Evolutionary conservation across 257 asterid species (phyloP).

Genomic region (Coffea canephora): DNA sequence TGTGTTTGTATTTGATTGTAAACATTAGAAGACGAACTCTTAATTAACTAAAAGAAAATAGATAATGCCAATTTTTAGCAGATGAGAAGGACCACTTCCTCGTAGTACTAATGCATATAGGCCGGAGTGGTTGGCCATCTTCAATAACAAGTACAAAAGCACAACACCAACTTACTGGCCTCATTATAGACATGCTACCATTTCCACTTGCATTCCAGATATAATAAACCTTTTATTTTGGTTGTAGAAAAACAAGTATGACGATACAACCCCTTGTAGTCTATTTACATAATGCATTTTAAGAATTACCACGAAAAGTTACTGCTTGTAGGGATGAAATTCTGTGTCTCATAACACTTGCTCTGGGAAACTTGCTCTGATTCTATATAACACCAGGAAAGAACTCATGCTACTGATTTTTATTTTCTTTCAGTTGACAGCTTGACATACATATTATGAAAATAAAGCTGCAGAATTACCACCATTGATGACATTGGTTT

Average conservation of each 20-base stretch:
- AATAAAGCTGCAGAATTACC: neutral
- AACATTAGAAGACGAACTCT: neutral
- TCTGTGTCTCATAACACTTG: neutral
- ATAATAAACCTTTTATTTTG: neutral
- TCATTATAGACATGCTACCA: neutral
- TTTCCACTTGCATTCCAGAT: neutral
- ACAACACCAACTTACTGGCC: neutral
- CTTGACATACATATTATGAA: neutral
- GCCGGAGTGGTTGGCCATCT: neutral
- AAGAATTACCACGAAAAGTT: neutral
- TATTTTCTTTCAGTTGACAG: neutral
- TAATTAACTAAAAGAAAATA: neutral
- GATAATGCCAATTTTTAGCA: neutral
- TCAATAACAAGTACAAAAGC: neutral
- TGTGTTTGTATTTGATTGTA: neutral
- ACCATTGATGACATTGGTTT: neutral
- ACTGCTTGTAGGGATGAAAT: neutral
- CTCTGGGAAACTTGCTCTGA: neutral
- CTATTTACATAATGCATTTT: too few species aligned
- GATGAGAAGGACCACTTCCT: neutral
- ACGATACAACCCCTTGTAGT: too few species aligned
- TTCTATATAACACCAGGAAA: neutral
- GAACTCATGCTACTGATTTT: neutral
- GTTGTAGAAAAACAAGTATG: neutral
- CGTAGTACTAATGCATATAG: neutral